Evolutionary conservation across 2,329 filamentous ascomycete genomes (phyloP).

Genomic region (Lecanicillium sp.): DNA sequence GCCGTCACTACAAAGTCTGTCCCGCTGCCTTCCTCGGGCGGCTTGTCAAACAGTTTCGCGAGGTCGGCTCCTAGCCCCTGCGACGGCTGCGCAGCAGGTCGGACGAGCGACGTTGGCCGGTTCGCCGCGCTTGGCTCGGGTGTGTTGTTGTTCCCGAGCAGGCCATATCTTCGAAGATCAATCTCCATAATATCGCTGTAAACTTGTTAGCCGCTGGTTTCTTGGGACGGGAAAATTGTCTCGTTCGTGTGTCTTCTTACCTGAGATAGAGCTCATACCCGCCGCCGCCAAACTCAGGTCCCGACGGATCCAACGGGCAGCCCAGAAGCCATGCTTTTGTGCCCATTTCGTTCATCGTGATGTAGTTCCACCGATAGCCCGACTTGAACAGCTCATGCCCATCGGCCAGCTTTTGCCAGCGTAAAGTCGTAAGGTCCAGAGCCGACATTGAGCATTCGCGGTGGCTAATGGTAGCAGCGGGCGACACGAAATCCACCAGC

Average conservation of each 20-base stretch:
- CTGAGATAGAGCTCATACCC: constrained; percentile 83
- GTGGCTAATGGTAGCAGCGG: constrained; percentile 76
- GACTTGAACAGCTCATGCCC: constrained; percentile 87
- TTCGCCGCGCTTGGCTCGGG: constrained; percentile 45
- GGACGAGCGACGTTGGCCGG: constrained; percentile 38
- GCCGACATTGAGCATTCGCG: constrained; percentile 88
- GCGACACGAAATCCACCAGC: constrained; percentile 88
- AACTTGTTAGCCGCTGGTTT: constrained; percentile 11
- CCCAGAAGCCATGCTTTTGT: constrained; percentile 97
- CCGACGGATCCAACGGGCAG: constrained; percentile 66
- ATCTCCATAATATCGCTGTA: constrained; percentile 80
- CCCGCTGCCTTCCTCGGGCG: constrained; percentile 76
- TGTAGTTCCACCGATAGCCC: constrained; percentile 97
- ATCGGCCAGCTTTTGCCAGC: constrained; percentile 93
- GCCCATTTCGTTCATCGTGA: constrained; percentile 88
- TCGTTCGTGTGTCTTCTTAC: constrained; percentile 16
- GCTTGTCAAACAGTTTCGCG: constrained; percentile 76
- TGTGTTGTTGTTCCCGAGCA: constrained; percentile 70
- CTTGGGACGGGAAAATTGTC: too few relatives aligned
- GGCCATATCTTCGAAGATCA: constrained; percentile 83
- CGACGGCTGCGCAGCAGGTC: constrained; percentile 46
- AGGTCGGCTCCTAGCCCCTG: constrained; percentile 77
- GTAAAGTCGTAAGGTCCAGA: constrained; percentile 75
- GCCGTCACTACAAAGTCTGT: constrained; percentile 90
- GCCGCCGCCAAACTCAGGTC: constrained; percentile 58